A percentile compares a stretch with the other conserved stretches of the same genome.
These are phyloP conservation scores for Trichosanthes truncata DNA, from an alignment of 306 rosid species.

Conservation along the genomic window DNA sequence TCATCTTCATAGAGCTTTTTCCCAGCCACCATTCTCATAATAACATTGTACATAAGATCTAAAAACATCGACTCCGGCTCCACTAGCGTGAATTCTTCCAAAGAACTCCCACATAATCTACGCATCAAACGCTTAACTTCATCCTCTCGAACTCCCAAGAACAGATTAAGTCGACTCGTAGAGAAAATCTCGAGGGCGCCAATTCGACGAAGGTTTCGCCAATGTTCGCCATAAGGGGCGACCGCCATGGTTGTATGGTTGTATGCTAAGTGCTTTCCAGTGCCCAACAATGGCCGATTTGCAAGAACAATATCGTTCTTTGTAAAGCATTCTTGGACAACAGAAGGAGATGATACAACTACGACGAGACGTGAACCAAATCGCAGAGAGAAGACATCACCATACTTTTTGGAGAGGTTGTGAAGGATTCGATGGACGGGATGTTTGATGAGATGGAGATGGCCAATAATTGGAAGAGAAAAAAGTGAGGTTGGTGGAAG, in stretches of 20 bases:
- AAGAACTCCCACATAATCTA: not conserved
- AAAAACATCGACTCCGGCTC: not conserved
- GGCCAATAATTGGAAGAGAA: not conserved
- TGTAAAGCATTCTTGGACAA: not conserved
- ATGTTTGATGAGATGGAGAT: slow-evolving; percentile 1
- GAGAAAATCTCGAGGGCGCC: not conserved
- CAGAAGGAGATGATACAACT: not conserved
- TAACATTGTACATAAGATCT: not conserved
- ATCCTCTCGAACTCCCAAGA: not conserved
- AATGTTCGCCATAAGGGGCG: not conserved
- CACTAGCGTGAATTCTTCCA: not conserved
- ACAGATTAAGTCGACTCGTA: not conserved
- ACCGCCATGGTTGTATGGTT: not conserved
- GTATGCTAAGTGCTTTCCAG: not conserved
- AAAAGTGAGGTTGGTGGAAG: not conserved
- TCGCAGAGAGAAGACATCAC: not conserved
- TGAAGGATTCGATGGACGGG: not conserved
- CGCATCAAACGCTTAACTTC: not conserved
- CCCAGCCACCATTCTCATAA: not conserved
- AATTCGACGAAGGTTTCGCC: not conserved
- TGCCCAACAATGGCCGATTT: not conserved
- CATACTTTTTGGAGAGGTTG: not conserved
- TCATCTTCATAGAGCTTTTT: not conserved
- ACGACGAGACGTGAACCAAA: not conserved
- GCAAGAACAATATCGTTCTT: not conserved